These are phyloP conservation scores for Didymella pomorum DNA, from an alignment of 2,329 filamentous ascomycete species.

Conservation along the genomic window DNA sequence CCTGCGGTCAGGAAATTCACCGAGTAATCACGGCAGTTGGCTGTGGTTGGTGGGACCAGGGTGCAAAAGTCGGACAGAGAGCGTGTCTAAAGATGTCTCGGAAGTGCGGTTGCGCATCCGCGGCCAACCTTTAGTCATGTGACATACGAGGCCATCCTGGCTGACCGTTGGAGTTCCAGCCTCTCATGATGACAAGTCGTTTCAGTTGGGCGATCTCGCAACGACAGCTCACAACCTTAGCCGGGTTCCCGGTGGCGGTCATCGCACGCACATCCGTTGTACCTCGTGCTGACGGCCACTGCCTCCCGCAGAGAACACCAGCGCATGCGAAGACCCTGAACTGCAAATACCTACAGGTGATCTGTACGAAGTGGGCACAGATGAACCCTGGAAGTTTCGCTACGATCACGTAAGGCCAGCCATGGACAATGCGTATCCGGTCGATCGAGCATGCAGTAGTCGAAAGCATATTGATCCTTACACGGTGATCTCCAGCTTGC, in stretches of 20 bases:
- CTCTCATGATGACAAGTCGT: conserved; percentile 4
- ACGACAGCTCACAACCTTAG: conserved; percentile 1
- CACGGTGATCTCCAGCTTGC: not conserved
- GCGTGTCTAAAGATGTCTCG: conserved; percentile 16
- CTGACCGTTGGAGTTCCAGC: conserved; percentile 2
- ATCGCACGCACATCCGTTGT: conserved; percentile 25
- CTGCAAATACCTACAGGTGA: conserved; percentile 25
- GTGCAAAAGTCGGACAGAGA: conserved; percentile 15
- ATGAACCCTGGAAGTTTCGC: not conserved
- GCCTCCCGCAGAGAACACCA: conserved; percentile 27
- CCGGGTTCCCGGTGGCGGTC: conserved; percentile 16
- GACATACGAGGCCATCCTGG: conserved; percentile 15
- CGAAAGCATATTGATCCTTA: not conserved
- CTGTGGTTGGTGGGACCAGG: conserved; percentile 5
- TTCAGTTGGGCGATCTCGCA: conserved; percentile 7
- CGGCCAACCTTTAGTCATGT: conserved; percentile 8
- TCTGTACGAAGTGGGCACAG: conserved; percentile 9
- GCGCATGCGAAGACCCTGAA: conserved; percentile 8
- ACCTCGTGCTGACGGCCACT: conserved; percentile 27
- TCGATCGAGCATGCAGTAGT: not conserved
- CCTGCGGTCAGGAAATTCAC: conserved; percentile 9
- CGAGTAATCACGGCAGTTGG: conserved; percentile 14
- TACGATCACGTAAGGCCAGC: not conserved
- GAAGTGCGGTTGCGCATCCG: conserved; percentile 16
- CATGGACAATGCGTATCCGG: not conserved